Evolutionary conservation across 495 filamentous ascomycete genomes (phyloP).

Genomic region (Penicillium odoratum): DNA sequence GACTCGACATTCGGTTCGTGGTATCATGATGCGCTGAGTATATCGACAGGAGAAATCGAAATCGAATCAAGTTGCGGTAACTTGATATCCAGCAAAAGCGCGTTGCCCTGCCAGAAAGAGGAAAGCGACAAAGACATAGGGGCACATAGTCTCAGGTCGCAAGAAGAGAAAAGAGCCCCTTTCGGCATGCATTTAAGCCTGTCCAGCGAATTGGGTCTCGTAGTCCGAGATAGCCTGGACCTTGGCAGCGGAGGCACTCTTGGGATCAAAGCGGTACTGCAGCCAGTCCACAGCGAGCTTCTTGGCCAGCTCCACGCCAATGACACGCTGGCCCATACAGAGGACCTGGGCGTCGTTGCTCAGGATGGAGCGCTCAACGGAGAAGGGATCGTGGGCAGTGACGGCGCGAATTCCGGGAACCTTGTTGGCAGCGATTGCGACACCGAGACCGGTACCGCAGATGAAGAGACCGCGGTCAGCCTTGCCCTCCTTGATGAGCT

Average conservation of each 20-base stretch:
- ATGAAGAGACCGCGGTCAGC: conserved; percentile 80
- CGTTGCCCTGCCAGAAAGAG: not conserved
- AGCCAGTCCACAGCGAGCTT: conserved; percentile 79
- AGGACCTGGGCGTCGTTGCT: conserved; percentile 88
- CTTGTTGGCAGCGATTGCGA: conserved; percentile 86
- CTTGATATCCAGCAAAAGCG: not conserved
- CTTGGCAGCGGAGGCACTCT: conserved; percentile 70
- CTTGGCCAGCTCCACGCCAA: conserved; percentile 77
- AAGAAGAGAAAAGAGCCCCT: conserved; percentile 3
- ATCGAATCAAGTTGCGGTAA: conserved; percentile 1
- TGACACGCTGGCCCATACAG: conserved; percentile 83
- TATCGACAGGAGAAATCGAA: conserved; percentile 17
- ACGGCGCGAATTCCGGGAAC: conserved; percentile 82
- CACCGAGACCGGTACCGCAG: conserved; percentile 84
- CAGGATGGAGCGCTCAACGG: conserved; percentile 75
- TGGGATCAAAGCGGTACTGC: conserved; percentile 76
- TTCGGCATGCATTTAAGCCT: conserved; percentile 15
- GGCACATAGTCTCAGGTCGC: not conserved
- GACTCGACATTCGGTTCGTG: conserved; percentile 32
- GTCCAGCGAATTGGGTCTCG: conserved; percentile 55
- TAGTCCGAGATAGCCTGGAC: conserved; percentile 73
- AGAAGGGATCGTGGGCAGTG: conserved; percentile 84
- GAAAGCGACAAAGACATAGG: not conserved
- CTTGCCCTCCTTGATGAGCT: conserved; percentile 65
- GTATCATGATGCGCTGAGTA: conserved; percentile 42